These are phyloP conservation scores for Cryptomeria japonica DNA, from an alignment of 75 land plant genomes.

Conservation along the genomic window DNA sequence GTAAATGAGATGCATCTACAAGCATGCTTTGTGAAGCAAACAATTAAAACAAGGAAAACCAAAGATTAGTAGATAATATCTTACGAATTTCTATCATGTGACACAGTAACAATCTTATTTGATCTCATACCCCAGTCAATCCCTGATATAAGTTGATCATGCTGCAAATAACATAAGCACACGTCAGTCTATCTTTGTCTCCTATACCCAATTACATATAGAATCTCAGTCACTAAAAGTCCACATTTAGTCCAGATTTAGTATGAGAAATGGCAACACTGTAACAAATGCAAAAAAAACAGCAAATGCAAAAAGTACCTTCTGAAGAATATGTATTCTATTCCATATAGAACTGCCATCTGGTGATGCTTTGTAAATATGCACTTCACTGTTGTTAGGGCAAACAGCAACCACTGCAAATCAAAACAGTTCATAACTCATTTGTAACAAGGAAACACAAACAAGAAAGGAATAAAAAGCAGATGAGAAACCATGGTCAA, in stretches of 20 bases:
- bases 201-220: neutral
- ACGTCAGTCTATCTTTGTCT: neutral
- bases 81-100: constrained; percentile 99
- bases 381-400: constrained; percentile 93
- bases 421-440: neutral
- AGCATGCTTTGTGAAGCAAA: neutral
- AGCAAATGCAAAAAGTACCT: constrained; percentile 47
- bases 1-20: neutral
- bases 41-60: neutral
- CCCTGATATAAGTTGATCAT: constrained; percentile 95
- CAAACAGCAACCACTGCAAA: constrained; percentile 94
- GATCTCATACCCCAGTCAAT: constrained; percentile 90
- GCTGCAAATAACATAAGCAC: constrained; percentile 44
- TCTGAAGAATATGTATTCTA: constrained; percentile 78
- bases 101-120: constrained; percentile 91
- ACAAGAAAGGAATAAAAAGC: neutral
- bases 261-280: neutral
- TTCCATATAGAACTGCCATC: constrained; percentile 74
- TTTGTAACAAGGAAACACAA: neutral
- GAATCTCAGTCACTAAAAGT: neutral
- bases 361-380: constrained; percentile 66
- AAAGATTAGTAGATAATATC: constrained; percentile 13
- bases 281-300: neutral
- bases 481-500: neutral
- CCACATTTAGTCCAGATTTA: neutral